Conservation (phyloP, 768 basidiomycete species). For the Amanita pseudoporphyria region DNA sequence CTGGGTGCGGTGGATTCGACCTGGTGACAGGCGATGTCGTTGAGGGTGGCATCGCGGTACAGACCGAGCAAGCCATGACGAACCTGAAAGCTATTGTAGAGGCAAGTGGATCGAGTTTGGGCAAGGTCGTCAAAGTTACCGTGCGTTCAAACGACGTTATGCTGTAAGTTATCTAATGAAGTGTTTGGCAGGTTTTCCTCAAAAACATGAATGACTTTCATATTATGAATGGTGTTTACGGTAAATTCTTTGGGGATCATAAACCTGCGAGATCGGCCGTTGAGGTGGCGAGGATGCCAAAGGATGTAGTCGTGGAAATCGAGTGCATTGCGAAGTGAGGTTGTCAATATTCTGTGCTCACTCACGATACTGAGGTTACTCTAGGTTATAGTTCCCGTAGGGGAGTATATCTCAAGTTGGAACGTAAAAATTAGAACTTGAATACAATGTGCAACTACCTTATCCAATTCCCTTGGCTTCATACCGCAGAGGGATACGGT, state of each 20-base stretch:
- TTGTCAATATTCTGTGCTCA: too few species aligned
- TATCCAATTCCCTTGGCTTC: too few species aligned
- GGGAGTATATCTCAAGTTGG: too few species aligned
- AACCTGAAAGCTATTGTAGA: slow-evolving; percentile 81
- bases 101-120: slow-evolving; percentile 68
- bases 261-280: slow-evolving; percentile 92
- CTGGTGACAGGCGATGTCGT: slow-evolving; percentile 65
- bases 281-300: slow-evolving; percentile 82
- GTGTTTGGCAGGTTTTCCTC: slow-evolving; percentile 64
- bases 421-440: too few species aligned
- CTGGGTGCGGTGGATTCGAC: slow-evolving; percentile 82
- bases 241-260: slow-evolving; percentile 77
- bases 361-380: too few species aligned
- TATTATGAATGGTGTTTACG: slow-evolving; percentile 74
- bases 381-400: too few species aligned
- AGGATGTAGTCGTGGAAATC: slow-evolving; percentile 87
- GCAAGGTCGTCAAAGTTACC: slow-evolving; percentile 86
- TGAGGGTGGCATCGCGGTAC: slow-evolving; percentile 63
- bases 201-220: slow-evolving; percentile 90
- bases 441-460: too few species aligned
- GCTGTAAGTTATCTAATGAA: not conserved
- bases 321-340: slow-evolving; percentile 40
- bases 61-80: slow-evolving; percentile 76
- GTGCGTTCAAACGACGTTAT: slow-evolving; percentile 32
- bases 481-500: too few species aligned